phyloP scores from a whole-genome alignment of 805 yeast species.

The Barnettozyma sucrosica region DNA sequence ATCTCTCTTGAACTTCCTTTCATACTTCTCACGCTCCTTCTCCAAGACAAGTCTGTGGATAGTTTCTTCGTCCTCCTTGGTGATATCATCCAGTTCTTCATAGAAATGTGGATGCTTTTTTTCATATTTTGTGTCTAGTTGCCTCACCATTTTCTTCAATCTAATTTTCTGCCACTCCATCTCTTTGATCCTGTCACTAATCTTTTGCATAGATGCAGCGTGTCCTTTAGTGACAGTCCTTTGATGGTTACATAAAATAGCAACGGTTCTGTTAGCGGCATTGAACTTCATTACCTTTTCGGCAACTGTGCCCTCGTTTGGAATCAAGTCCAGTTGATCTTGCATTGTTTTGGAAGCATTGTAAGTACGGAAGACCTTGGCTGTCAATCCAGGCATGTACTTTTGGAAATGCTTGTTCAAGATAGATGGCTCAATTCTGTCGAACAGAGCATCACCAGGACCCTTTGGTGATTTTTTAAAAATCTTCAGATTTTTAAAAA shows the following conservation, averaged over 20 bases:
- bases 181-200: constrained; percentile 71
- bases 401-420: constrained; percentile 83
- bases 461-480: constrained; percentile 86
- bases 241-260: constrained; percentile 95
- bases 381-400: constrained; percentile 90
- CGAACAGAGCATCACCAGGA: constrained; percentile 90
- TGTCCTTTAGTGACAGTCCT: constrained; percentile 85
- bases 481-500: constrained; percentile 78
- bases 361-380: constrained; percentile 95
- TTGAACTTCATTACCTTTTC: constrained; percentile 85
- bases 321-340: constrained; percentile 79
- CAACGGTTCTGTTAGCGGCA: constrained; percentile 94
- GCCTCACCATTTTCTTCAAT: constrained; percentile 61
- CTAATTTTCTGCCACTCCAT: constrained; percentile 80
- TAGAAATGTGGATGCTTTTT: constrained; percentile 54
- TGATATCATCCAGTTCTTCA: constrained; percentile 59
- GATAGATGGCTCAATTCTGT: constrained; percentile 76
- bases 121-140: constrained; percentile 48
- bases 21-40: constrained; percentile 58
- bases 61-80: constrained; percentile 54
- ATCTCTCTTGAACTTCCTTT: constrained; percentile 66
- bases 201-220: constrained; percentile 73
- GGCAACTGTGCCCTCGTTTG: constrained; percentile 80
- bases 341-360: constrained; percentile 97
- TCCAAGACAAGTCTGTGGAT: constrained; percentile 57